Percentiles rank a stretch among this genome's conserved stretches.
Conservation (phyloP, 331 rosid species). For the Acacia concinna region DNA sequence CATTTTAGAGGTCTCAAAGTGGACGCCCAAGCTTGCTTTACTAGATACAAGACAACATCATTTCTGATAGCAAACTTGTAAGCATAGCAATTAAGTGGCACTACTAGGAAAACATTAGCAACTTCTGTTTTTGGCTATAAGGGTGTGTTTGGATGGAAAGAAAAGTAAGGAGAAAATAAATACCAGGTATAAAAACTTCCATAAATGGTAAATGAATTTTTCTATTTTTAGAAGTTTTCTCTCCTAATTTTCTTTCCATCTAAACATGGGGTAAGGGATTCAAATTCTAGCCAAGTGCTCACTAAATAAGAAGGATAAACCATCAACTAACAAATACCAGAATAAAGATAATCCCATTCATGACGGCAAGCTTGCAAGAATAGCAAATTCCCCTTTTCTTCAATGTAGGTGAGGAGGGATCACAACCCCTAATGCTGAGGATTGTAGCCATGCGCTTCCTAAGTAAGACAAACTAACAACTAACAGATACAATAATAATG, state of each 20-base stretch:
- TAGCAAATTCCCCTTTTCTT: background rate
- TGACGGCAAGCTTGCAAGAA: background rate
- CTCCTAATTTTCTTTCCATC: too few species aligned
- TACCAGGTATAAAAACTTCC: too few species aligned
- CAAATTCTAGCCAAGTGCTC: background rate
- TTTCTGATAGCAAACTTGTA: background rate
- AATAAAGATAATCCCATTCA: background rate
- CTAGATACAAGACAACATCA: background rate
- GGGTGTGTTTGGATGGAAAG: too few species aligned
- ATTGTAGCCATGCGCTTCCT: background rate
- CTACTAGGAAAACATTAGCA: background rate
- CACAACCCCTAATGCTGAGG: background rate
- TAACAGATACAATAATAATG: background rate
- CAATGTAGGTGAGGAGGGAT: background rate
- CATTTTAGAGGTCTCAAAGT: background rate
- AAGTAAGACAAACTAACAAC: background rate
- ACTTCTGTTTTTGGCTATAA: background rate
- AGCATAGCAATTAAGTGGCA: background rate
- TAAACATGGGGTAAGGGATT: too few species aligned
- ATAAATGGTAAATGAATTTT: too few species aligned
- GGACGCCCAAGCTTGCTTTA: background rate
- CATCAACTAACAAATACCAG: background rate
- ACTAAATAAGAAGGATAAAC: background rate
- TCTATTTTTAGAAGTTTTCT: too few species aligned
- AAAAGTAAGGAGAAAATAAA: too few species aligned